These are phyloP conservation scores for Sicyos edulis DNA, from an alignment of 306 rosid genomes.

Conservation along the genomic window DNA sequence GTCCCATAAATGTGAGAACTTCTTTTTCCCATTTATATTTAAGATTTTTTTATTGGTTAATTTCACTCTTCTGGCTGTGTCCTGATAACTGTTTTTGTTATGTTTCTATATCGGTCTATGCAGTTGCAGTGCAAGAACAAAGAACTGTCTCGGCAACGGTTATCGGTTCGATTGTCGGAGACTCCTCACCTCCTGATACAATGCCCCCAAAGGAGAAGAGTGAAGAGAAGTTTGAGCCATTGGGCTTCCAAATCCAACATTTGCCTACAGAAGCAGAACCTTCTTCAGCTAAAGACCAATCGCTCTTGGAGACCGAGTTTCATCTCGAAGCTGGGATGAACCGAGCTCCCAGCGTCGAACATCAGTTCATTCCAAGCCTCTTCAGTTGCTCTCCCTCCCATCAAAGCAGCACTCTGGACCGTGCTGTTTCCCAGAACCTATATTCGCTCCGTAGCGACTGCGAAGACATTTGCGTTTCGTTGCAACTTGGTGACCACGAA, in stretches of 20 bases:
- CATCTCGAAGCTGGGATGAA: slow-evolving; percentile 63
- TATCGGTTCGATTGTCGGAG: slow-evolving; percentile 76
- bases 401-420: slow-evolving; percentile 39
- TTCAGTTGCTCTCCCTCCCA: slow-evolving; percentile 57
- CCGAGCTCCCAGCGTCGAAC: slow-evolving; percentile 68
- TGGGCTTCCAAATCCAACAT: slow-evolving; percentile 83
- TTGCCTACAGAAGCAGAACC: slow-evolving; percentile 62
- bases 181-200: slow-evolving; percentile 85
- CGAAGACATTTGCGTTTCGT: slow-evolving; percentile 65
- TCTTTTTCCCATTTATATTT: too few species aligned
- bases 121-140: slow-evolving; percentile 92
- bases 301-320: slow-evolving; percentile 55
- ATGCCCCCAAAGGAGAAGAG: slow-evolving; percentile 52
- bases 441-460: slow-evolving; percentile 57
- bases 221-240: slow-evolving; percentile 74
- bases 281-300: slow-evolving; percentile 42
- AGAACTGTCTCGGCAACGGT: slow-evolving; percentile 74
- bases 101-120: slow-evolving; percentile 23
- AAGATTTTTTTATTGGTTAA: too few species aligned
- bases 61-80: too few species aligned
- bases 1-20: too few species aligned
- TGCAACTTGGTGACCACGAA: slow-evolving; percentile 91
- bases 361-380: slow-evolving; percentile 88
- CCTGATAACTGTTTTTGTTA: too few species aligned
- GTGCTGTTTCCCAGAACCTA: slow-evolving; percentile 57